phyloP scores from a whole-genome alignment of 139 green algal species.

The Coelastrella sp. region DNA sequence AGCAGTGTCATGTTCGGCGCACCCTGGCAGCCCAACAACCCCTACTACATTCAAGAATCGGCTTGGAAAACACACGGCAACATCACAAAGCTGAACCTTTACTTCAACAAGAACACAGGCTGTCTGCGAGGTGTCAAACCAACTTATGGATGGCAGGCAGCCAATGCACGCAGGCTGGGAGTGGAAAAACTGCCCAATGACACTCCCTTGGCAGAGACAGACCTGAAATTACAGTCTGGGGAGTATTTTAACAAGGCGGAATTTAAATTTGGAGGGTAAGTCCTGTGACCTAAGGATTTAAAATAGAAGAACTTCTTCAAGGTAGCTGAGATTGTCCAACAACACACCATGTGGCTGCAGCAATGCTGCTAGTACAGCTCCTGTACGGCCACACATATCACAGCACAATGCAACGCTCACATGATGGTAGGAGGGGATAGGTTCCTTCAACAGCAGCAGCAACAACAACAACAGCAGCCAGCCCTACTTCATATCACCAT shows the following conservation, averaged over 20 bases:
- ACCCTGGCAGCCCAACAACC: neutral
- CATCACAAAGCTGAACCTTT: slow-evolving; percentile 15
- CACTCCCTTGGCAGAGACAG: neutral
- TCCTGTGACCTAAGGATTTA: no score
- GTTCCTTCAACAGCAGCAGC: no score
- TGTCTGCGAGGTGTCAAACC: slow-evolving; percentile 22
- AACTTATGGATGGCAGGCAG: slow-evolving; percentile 13
- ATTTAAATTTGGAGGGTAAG: slow-evolving; percentile 28
- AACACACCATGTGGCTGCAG: no score
- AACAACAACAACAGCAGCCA: no score
- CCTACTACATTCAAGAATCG: neutral
- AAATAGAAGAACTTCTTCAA: no score
- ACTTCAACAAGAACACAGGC: neutral
- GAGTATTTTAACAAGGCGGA: neutral
- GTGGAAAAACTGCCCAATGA: neutral
- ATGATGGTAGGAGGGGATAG: no score
- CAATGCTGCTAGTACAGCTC: no score
- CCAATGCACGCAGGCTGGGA: neutral
- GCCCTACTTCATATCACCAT: no score
- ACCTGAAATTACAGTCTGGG: neutral
- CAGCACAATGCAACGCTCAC: no score
- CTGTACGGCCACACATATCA: no score
- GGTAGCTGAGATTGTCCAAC: no score
- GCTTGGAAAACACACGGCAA: slow-evolving; percentile 1
- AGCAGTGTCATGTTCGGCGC: slow-evolving; percentile 27